Percentiles rank a stretch among this genome's conserved stretches.
These are phyloP conservation scores for Candida pseudoglaebosa DNA, from an alignment of 805 yeast genomes.

Conservation along the genomic window DNA sequence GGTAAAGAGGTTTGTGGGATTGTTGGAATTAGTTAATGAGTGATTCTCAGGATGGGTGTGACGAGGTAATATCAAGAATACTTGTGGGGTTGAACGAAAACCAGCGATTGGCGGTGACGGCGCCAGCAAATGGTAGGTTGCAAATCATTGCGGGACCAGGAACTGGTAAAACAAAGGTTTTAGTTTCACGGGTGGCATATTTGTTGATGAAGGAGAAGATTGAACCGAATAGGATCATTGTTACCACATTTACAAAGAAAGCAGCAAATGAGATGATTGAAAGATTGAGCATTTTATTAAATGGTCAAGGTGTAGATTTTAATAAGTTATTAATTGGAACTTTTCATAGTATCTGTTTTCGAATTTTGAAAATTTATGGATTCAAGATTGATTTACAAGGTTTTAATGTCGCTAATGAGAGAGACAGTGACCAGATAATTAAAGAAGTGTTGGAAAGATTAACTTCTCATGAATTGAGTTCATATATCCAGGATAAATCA, in stretches of 20 bases:
- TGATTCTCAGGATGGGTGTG: not conserved
- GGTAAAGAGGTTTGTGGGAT: not conserved
- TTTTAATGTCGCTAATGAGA: constrained; percentile 60
- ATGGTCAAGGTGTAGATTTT: constrained; percentile 31
- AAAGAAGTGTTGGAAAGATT: constrained; percentile 32
- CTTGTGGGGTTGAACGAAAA: constrained; percentile 29
- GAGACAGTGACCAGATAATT: constrained; percentile 50
- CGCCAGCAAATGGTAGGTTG: constrained; percentile 34
- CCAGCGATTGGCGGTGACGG: constrained; percentile 43
- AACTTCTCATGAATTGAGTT: constrained; percentile 2
- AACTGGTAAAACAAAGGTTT: constrained; percentile 76
- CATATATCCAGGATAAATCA: not conserved
- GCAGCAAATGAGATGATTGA: constrained; percentile 85
- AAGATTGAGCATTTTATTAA: constrained; percentile 43
- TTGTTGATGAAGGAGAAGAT: constrained; percentile 50
- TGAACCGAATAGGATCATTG: constrained; percentile 62
- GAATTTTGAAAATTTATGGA: constrained; percentile 57
- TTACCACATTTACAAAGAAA: constrained; percentile 89
- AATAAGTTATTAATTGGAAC: constrained; percentile 71
- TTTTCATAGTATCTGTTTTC: constrained; percentile 77
- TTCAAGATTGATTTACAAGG: constrained; percentile 38
- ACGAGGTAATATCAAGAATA: not conserved
- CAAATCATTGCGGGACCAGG: constrained; percentile 62
- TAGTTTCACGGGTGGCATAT: constrained; percentile 75
- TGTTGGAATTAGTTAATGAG: not conserved